Evolutionary conservation across 768 basidiomycete genomes (phyloP).

Genomic region (Hygrocybe punicea): DNA sequence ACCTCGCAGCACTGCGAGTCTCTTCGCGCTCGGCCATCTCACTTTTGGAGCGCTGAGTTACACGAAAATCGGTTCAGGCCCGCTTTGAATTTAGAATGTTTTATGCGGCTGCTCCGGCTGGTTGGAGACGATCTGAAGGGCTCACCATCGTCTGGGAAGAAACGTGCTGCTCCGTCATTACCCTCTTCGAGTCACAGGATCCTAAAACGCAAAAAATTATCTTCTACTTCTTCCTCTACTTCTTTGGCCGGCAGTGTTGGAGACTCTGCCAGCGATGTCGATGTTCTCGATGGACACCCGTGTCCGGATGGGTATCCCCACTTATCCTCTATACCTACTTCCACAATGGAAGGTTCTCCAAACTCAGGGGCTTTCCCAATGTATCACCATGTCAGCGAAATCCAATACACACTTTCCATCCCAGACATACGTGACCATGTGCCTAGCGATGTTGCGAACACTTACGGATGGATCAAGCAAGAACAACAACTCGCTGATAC

Average conservation of each 20-base stretch:
- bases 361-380: neutral
- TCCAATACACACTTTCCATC: neutral
- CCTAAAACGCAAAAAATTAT: neutral
- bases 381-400: slow-evolving; percentile 1
- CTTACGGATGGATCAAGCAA: slow-evolving; percentile 22
- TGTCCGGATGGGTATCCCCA: neutral
- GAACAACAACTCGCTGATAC: slow-evolving; percentile 27
- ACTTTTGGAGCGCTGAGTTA: neutral
- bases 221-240: neutral
- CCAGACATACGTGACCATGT: neutral
- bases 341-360: neutral
- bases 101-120: neutral
- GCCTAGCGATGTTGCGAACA: slow-evolving; percentile 7
- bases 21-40: slow-evolving; percentile 7
- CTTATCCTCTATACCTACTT: neutral
- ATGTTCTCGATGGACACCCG: neutral
- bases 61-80: neutral
- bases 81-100: neutral
- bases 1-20: slow-evolving; percentile 11
- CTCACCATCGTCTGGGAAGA: too few species aligned
- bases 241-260: too few species aligned
- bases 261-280: neutral
- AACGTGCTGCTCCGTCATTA: neutral
- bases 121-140: neutral
- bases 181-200: neutral